Conservation (phyloP, 495 filamentous ascomycete genomes). For the Trichoderma erinaceum region DNA sequence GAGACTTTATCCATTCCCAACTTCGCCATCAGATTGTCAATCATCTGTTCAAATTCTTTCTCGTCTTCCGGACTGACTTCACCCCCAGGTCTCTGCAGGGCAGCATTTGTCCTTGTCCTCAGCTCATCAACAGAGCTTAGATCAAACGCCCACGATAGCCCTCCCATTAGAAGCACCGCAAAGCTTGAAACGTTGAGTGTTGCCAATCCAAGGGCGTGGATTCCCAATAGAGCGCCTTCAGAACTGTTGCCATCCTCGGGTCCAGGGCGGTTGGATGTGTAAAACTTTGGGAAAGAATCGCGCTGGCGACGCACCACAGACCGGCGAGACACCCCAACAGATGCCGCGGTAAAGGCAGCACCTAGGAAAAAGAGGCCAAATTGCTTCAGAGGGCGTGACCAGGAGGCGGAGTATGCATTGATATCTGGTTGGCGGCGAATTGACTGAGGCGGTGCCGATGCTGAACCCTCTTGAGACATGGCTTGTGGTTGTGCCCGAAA, state of each 20-base stretch:
- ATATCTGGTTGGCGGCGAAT: conserved; percentile 11
- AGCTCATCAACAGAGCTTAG: conserved; percentile 66
- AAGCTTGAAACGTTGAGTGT: conserved; percentile 72
- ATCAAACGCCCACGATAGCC: conserved; percentile 61
- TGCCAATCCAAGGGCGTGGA: conserved; percentile 76
- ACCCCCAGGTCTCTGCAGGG: conserved; percentile 40
- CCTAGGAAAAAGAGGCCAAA: conserved; percentile 63
- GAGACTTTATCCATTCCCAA: neutral
- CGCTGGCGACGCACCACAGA: conserved; percentile 50
- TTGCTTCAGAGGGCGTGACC: conserved; percentile 43
- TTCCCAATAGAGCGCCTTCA: conserved; percentile 55
- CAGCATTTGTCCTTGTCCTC: conserved; percentile 42
- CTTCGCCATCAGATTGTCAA: conserved; percentile 48
- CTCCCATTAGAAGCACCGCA: conserved; percentile 62
- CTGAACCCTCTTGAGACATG: neutral
- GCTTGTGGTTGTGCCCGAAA: neutral
- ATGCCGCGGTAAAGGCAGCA: conserved; percentile 62
- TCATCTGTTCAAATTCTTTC: conserved; percentile 64
- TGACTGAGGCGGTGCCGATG: conserved; percentile 8
- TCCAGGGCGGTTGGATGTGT: conserved; percentile 45
- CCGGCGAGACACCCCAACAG: conserved; percentile 64
- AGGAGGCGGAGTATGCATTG: conserved; percentile 21
- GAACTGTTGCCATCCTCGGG: conserved; percentile 20
- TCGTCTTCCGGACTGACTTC: conserved; percentile 53
- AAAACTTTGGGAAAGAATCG: conserved; percentile 56